A percentile compares a stretch with the other conserved stretches of the same genome.
phyloP scores from a whole-genome alignment of 2,329 filamentous ascomycete species.

The Fusarium sp. region DNA sequence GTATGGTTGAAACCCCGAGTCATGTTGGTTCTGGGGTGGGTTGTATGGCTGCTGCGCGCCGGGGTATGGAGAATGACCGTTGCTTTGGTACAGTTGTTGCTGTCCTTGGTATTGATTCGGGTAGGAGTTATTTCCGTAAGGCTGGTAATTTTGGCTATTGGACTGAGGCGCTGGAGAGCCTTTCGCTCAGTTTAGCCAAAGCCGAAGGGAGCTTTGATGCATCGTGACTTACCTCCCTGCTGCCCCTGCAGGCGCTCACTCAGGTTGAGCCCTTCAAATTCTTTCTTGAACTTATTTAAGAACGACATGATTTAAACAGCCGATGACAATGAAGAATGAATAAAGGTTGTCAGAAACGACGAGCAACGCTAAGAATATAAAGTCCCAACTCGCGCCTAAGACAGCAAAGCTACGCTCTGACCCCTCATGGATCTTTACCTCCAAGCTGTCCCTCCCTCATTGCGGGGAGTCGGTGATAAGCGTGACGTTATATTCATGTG shows the following conservation, averaged over 20 bases:
- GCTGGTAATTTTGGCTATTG: background rate
- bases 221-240: conserved; percentile 4
- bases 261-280: conserved; percentile 37
- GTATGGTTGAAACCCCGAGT: conserved; percentile 6
- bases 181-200: background rate
- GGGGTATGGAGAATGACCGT: conserved; percentile 1
- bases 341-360: too few relatives aligned
- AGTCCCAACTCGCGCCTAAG: background rate
- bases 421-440: background rate
- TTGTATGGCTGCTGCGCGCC: background rate
- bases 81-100: conserved; percentile 6
- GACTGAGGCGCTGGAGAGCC: background rate
- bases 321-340: fast-evolving
- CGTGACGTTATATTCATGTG: background rate
- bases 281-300: conserved; percentile 37
- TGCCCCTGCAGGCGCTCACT: conserved; percentile 5
- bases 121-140: background rate
- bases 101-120: conserved; percentile 12
- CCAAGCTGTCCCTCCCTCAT: too few relatives aligned
- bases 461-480: background rate
- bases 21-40: background rate
- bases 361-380: background rate
- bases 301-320: conserved; percentile 14
- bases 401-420: background rate
- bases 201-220: background rate